Evolutionary conservation across 2,329 filamentous ascomycete genomes (phyloP), one percentile per base, ranked within the genome.

Genomic region (Zalaria obscura): DNA sequence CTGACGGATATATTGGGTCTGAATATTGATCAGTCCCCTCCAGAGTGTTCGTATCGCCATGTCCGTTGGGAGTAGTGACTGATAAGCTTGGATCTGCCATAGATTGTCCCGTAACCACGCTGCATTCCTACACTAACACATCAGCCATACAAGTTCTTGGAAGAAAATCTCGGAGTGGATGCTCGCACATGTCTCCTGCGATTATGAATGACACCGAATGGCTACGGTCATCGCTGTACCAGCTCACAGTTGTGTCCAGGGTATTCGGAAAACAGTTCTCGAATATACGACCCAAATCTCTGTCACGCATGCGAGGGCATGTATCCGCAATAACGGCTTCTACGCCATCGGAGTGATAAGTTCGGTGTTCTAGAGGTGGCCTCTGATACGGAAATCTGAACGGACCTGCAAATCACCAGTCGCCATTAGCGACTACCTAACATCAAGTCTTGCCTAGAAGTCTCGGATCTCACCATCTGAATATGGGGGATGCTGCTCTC

Each of bases 181-280:
- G 18, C 18, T 18, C 18, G 18, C 18, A 18, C 18, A 45, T 47
- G 49, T 75, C 70, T 39, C 72, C 72, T 1, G 71, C 75, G 44
- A 76, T 76, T 46, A 75, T 51, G 48, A 74, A 75, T 4, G 73
- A 70, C 45, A 80, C 61, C 57, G 83, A 80, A 56, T 84, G 78
- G 2, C 70, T 68, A 49, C 74, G 68, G 44, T 75, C 67, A 28
- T 66, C 68, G 0, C 75, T 67, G 40, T 66, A 63, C 80, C 79
- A 85, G 46, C 70, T 69, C 35, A 85, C 72, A 0, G 80, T 80
- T 0, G 80, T 85, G 53, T 86, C 81, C 7, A 87, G 66, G 0
- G 80, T 84, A 56, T 84, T 87, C 0, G 82, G 81, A 54, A 76
- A 86, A n/a, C 76, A 67, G 55, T 87, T 87, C 49, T 76, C 62